These are phyloP conservation scores for Heliosperma pusillum DNA, from an alignment of 148 eudicot species.

Conservation along the genomic window DNA sequence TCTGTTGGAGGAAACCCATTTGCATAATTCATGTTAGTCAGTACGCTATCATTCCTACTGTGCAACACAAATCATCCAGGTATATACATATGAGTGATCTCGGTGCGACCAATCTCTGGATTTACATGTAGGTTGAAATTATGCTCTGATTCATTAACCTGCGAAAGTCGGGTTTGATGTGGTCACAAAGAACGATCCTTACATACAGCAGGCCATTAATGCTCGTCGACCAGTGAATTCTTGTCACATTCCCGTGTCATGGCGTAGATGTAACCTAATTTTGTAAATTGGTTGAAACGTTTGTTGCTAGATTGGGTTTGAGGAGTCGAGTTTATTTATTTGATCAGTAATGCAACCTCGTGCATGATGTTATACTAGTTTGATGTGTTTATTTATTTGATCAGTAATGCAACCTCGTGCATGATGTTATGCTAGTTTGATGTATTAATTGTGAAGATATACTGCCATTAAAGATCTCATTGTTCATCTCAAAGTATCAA, in stretches of 20 bases:
- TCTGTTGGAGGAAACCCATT: constrained; percentile 86
- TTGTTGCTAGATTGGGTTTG: neutral
- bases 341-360: neutral
- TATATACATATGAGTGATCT: neutral
- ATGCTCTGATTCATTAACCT: neutral
- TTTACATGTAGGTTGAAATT: neutral
- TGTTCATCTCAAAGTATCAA: neutral
- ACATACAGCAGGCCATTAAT: neutral
- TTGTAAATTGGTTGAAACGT: neutral
- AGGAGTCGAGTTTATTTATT: neutral
- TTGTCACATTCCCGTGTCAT: neutral
- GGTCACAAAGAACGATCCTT: neutral
- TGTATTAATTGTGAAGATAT: too few species aligned
- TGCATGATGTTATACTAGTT: too few species aligned
- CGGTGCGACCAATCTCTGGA: neutral
- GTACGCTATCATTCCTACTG: neutral
- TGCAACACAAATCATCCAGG: constrained; percentile 10
- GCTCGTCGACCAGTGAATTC: neutral
- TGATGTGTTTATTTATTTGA: neutral
- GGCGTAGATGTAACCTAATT: constrained; percentile 10
- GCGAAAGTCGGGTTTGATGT: neutral
- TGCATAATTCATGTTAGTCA: constrained; percentile 36
- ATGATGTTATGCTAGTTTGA: too few species aligned
- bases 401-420: neutral
- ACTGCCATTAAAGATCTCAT: too few species aligned